Evolutionary conservation across 441 rosid species (phyloP).

Genomic region (Corymbia calophylla): DNA sequence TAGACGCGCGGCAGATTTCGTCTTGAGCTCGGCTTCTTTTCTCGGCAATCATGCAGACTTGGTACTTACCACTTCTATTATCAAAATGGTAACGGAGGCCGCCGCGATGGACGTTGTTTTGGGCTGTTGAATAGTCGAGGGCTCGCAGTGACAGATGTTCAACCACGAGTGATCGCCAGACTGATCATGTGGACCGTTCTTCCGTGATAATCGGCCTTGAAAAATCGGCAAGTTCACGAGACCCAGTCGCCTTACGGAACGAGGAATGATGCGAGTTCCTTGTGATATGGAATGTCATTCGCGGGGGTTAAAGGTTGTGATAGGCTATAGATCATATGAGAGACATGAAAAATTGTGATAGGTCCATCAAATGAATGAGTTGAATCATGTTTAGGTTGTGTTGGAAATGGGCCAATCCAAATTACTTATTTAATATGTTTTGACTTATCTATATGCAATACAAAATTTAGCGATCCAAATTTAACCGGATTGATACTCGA

Average conservation of each 20-base stretch:
- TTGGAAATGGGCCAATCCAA: too few species aligned
- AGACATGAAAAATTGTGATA: neutral
- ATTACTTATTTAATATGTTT: too few species aligned
- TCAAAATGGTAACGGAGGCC: neutral
- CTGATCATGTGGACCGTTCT: neutral
- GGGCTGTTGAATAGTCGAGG: neutral
- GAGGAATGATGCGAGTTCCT: neutral
- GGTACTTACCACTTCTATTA: neutral
- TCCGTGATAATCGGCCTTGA: neutral
- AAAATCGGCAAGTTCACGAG: neutral
- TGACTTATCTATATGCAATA: too few species aligned
- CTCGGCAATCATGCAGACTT: neutral
- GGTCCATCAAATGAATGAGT: neutral
- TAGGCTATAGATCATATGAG: neutral
- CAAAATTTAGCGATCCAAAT: neutral
- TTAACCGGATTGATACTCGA: accelerated
- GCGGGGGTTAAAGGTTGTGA: neutral
- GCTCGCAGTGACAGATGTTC: neutral
- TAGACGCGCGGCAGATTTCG: neutral
- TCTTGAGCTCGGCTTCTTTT: neutral
- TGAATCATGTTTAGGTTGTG: neutral
- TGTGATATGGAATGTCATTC: neutral
- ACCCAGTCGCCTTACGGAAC: neutral
- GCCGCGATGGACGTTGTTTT: neutral
- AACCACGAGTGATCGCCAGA: neutral